A percentile compares a stretch with the other conserved stretches of the same genome.
These are phyloP conservation scores for Gymnopus androsaceus DNA, from an alignment of 1,284 basidiomycete species.

Conservation along the genomic window DNA sequence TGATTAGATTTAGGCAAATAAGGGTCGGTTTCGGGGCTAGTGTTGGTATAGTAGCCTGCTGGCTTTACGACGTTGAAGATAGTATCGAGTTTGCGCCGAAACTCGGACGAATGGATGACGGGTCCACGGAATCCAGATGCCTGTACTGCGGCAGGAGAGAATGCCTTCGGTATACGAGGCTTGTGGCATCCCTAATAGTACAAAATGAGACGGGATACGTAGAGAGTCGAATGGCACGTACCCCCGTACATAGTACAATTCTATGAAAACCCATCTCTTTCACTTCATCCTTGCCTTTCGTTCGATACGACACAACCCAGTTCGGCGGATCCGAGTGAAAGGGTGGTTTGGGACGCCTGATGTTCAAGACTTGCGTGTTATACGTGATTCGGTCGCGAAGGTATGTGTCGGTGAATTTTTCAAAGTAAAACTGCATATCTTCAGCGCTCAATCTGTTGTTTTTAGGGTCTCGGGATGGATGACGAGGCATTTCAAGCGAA, in stretches of 20 bases:
- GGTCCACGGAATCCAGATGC: constrained; percentile 42
- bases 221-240: constrained; percentile 30
- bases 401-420: constrained; percentile 47
- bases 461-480: constrained; percentile 27
- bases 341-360: constrained; percentile 33
- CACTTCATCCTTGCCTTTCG: constrained; percentile 33
- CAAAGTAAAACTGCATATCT: constrained; percentile 55
- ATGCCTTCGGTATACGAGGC: constrained; percentile 40
- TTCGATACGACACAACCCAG: constrained; percentile 40
- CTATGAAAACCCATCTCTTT: constrained; percentile 32
- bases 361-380: constrained; percentile 45
- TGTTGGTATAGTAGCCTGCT: constrained; percentile 11
- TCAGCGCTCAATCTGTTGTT: constrained; percentile 51
- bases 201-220: not conserved
- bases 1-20: not conserved
- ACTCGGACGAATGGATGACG: constrained; percentile 54
- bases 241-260: constrained; percentile 60
- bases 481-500: constrained; percentile 46
- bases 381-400: constrained; percentile 47
- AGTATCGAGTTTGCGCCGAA: constrained; percentile 40
- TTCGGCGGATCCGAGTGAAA: constrained; percentile 23
- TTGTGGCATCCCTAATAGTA: constrained; percentile 51
- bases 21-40: not conserved
- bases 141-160: constrained; percentile 38
- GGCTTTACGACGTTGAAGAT: constrained; percentile 34